phyloP scores from a whole-genome alignment of 768 basidiomycete genomes.

The Tulasnella sp. region DNA sequence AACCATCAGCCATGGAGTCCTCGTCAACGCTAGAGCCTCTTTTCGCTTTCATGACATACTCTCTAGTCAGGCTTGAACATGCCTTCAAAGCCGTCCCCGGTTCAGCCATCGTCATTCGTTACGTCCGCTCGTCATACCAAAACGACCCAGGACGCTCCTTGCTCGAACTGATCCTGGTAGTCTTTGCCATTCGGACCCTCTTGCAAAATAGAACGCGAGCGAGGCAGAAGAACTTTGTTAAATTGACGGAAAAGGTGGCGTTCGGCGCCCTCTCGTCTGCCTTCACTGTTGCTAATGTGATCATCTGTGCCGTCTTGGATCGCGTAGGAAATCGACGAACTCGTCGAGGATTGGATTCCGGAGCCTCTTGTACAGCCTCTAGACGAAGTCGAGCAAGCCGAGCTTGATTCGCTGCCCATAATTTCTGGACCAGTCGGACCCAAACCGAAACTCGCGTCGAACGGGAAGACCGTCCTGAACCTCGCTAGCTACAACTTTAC shows the following conservation, averaged over 20 bases:
- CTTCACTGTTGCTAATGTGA: background rate
- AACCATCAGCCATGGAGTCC: background rate
- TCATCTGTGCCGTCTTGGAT: background rate
- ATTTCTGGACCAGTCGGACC: slow-evolving; percentile 72
- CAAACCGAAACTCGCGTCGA: slow-evolving; percentile 63
- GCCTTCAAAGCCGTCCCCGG: slow-evolving; percentile 69
- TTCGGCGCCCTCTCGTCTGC: background rate
- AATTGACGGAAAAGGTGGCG: slow-evolving; percentile 77
- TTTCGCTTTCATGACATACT: slow-evolving; percentile 52
- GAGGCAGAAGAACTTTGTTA: slow-evolving; percentile 77
- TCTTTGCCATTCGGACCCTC: slow-evolving; percentile 85
- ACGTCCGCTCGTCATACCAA: slow-evolving; percentile 89
- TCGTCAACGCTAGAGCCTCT: slow-evolving; percentile 37
- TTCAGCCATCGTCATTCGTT: slow-evolving; percentile 74
- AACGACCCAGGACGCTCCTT: slow-evolving; percentile 90
- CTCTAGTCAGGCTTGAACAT: slow-evolving; percentile 46
- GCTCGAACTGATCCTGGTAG: slow-evolving; percentile 75
- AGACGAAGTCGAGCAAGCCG: slow-evolving; percentile 44
- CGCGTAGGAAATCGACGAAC: slow-evolving; percentile 92
- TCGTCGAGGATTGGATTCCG: slow-evolving; percentile 91
- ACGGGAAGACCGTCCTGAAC: slow-evolving; percentile 69
- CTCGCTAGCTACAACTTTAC: slow-evolving; percentile 87
- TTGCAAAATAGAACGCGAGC: slow-evolving; percentile 80
- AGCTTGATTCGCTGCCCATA: slow-evolving; percentile 64
- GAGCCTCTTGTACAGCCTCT: slow-evolving; percentile 66